Conservation (phyloP, 2,329 filamentous ascomycete species). For the Diaporthe helianthi region DNA sequence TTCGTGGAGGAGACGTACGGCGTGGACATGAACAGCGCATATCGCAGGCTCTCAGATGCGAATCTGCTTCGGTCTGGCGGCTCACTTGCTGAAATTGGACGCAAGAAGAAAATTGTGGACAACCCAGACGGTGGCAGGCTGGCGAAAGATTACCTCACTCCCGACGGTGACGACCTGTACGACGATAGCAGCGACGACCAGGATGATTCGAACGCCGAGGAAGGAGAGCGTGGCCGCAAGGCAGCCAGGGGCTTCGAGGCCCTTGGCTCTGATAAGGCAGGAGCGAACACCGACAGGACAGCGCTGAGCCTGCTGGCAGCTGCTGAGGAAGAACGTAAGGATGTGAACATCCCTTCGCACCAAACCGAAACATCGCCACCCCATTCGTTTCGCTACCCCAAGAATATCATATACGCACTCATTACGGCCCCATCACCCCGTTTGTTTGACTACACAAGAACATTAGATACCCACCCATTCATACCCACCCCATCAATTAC, state of each 20-base stretch:
- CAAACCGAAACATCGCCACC: background rate
- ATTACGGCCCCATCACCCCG: too few species aligned
- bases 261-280: constrained; percentile 44
- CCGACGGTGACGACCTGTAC: constrained; percentile 69
- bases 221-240: constrained; percentile 68
- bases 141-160: constrained; percentile 70
- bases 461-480: too few species aligned
- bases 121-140: constrained; percentile 60
- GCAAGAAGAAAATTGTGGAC: constrained; percentile 60
- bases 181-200: constrained; percentile 75
- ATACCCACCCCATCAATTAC: background rate
- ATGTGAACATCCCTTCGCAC: background rate
- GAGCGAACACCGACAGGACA: constrained; percentile 42
- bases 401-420: background rate
- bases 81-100: constrained; percentile 66
- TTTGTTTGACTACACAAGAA: too few species aligned
- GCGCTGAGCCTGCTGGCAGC: constrained; percentile 72
- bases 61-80: constrained; percentile 70
- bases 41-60: constrained; percentile 75
- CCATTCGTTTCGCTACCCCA: background rate
- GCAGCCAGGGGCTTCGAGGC: constrained; percentile 55
- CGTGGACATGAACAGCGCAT: constrained; percentile 73
- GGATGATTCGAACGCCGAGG: constrained; percentile 67
- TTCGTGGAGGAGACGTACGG: constrained; percentile 63
- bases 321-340: constrained; percentile 80